Percentiles rank a stretch among this genome's conserved stretches.
These are phyloP conservation scores for Colletotrichum tanaceti DNA, from an alignment of 2,329 filamentous ascomycete species.

Conservation along the genomic window DNA sequence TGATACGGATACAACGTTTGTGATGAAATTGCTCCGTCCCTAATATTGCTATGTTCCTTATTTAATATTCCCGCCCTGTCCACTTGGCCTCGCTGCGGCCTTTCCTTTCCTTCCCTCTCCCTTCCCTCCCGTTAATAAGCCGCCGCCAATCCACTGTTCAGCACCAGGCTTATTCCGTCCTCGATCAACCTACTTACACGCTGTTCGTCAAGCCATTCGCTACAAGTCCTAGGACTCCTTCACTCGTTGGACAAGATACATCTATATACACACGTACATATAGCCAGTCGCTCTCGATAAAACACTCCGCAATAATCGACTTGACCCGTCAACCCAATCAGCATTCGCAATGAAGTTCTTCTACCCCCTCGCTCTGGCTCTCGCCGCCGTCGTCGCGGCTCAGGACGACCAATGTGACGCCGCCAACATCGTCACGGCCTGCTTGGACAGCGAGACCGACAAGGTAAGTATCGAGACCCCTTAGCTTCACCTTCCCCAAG, in stretches of 20 bases:
- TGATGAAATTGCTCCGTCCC: constrained; percentile 35
- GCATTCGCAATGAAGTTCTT: constrained; percentile 59
- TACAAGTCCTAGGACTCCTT: constrained; percentile 27
- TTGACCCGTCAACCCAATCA: constrained; percentile 2
- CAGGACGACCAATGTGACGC: constrained; percentile 53
- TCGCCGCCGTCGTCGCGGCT: constrained; percentile 46
- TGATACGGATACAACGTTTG: constrained; percentile 38
- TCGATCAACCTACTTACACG: constrained; percentile 21
- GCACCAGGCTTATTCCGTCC: constrained; percentile 29
- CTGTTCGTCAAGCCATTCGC: constrained; percentile 37
- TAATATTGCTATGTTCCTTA: constrained; percentile 26
- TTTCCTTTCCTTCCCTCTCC: constrained; percentile 7
- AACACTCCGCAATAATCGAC: constrained; percentile 8
- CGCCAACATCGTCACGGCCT: constrained; percentile 60
- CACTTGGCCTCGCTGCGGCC: not conserved
- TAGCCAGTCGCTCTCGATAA: constrained; percentile 10
- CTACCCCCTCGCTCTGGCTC: constrained; percentile 54
- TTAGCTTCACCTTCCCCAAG: not conserved
- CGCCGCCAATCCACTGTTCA: constrained; percentile 33
- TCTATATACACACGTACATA: not conserved
- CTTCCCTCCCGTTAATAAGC: constrained; percentile 35
- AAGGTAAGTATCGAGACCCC: constrained; percentile 47
- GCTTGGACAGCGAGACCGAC: constrained; percentile 54
- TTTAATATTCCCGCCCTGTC: constrained; percentile 27
- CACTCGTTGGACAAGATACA: constrained; percentile 28